phyloP scores from a whole-genome alignment of 192 early-diverging fungal species.

The Hyaloraphidium curvatum region DNA sequence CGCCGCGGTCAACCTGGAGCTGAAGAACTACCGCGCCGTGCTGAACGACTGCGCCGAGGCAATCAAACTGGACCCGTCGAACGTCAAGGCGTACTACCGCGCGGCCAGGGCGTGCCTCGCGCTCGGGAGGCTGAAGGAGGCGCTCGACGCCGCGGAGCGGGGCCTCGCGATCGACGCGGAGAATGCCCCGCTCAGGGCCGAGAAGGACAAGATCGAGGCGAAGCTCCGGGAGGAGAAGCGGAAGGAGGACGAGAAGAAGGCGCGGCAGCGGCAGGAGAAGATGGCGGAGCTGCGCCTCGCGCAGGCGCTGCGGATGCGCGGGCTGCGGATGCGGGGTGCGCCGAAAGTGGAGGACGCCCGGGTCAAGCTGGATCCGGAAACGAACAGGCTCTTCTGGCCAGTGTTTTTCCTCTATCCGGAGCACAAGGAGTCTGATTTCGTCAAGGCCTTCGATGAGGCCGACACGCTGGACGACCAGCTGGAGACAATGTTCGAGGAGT shows the following conservation, averaged over 20 bases:
- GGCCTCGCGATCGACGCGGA: constrained; percentile 28
- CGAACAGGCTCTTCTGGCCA: constrained; percentile 52
- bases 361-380: constrained; percentile 31
- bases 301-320: constrained; percentile 25
- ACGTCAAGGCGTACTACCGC: constrained; percentile 84
- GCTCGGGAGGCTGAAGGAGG: constrained; percentile 68
- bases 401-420: constrained; percentile 92
- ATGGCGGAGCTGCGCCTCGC: constrained; percentile 20
- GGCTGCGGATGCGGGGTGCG: constrained; percentile 10
- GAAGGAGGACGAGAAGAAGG: constrained; percentile 21
- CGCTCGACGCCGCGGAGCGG: constrained; percentile 62
- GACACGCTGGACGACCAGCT: constrained; percentile 69
- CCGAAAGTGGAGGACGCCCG: constrained; percentile 21
- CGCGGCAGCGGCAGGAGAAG: constrained; percentile 26
- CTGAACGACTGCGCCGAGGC: constrained; percentile 77
- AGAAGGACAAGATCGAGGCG: constrained; percentile 15
- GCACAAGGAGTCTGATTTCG: constrained; percentile 70
- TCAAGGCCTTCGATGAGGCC: constrained; percentile 66
- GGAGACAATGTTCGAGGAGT: constrained; percentile 48
- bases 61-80: constrained; percentile 51
- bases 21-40: constrained; percentile 75
- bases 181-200: constrained; percentile 10
- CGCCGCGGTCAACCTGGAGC: constrained; percentile 77
- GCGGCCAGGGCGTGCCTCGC: constrained; percentile 61
- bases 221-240: constrained; percentile 16